A percentile compares a stretch with the other conserved stretches of the same genome.
phyloP scores from a whole-genome alignment of 1,284 basidiomycete genomes.

The Leccinum fuscescens region DNA sequence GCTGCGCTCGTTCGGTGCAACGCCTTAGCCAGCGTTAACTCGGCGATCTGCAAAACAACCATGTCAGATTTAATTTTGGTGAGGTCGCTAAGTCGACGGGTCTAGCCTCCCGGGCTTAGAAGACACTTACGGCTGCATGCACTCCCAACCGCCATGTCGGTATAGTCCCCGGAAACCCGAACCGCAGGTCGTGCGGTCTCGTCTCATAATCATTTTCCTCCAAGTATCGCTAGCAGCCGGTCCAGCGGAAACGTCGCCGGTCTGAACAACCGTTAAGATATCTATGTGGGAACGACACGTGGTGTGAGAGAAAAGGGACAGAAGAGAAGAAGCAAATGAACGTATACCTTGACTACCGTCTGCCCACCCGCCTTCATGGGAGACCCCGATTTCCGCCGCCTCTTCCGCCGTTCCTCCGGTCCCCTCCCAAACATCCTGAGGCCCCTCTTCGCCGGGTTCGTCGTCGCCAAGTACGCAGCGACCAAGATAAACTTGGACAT shows the following conservation, averaged over 20 bases:
- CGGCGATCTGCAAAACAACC: constrained; percentile 48
- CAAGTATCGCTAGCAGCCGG: constrained; percentile 84
- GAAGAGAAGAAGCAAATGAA: background rate
- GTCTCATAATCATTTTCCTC: constrained; percentile 70
- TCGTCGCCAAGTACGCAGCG: constrained; percentile 82
- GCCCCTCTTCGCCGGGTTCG: constrained; percentile 83
- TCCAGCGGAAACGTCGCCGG: constrained; percentile 29
- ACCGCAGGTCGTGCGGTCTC: constrained; percentile 45
- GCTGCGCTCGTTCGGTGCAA: constrained; percentile 63
- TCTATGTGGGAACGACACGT: background rate
- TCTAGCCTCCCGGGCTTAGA: background rate
- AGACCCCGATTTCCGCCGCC: constrained; percentile 46
- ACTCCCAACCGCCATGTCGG: constrained; percentile 57
- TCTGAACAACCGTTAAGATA: constrained; percentile 52
- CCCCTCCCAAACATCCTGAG: constrained; percentile 47
- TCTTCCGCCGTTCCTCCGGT: constrained; percentile 61
- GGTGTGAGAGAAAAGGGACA: background rate
- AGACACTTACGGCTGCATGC: constrained; percentile 53
- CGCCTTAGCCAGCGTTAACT: constrained; percentile 49
- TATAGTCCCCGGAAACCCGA: constrained; percentile 55
- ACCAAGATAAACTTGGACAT: constrained; percentile 78
- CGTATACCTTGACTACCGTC: constrained; percentile 47
- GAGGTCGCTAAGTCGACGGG: background rate
- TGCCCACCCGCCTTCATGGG: constrained; percentile 34
- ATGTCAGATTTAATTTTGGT: background rate